Evolutionary conservation across 345 rosid genomes (phyloP), one percentile per base, ranked within the genome.

Genomic region (Trapa bicornis): DNA sequence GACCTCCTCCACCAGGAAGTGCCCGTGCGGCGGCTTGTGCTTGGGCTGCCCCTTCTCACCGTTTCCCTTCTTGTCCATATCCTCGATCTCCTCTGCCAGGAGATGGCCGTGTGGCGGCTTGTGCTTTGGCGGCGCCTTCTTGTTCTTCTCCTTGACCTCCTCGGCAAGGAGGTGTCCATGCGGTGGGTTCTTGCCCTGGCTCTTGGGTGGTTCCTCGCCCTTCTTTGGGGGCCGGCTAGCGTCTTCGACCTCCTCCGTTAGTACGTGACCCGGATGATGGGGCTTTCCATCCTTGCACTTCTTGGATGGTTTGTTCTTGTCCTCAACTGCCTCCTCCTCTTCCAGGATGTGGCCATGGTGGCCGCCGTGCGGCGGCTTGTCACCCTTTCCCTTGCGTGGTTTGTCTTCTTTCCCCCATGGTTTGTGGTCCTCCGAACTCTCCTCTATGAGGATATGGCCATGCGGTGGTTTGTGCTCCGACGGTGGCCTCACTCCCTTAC

Each of bases 171-270:
- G 33, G 35, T 60, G 71, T 12, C 71, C 57, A 0, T 47, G 53
- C 0, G 53, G 53, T 47, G 71, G 75, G n/a, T 36, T 37, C 14
- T 17, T 9, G 36, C 60, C 60, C 37, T 56, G 38, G 33, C 62
- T 61, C 69, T 52, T 67, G 9, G 76, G 68, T 37, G 64, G 43
- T 22, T 68, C 42, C 42, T 43, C 75, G 15, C 13, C 35, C 57
- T 43, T 50, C 7, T 68, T 64, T 6, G 65, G 36, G 29, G 67
- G 68, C 22, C 60, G 50, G 63, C 67, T 61, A 0, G 50, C 67
- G 36, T 75, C 68, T 37, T 70, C 71, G 0, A 36, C 73, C 3
- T 74, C 73, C 65, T 74, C 77, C 1, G 5, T 58, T 47, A 74
- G 56, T 10, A 61, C n/a, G 54, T 74, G 77, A 42, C 68, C 74